A percentile compares a stretch with the other conserved stretches of the same genome.
These are phyloP conservation scores for Clitopilus hobsonii DNA, from an alignment of 768 basidiomycete genomes.

Conservation along the genomic window DNA sequence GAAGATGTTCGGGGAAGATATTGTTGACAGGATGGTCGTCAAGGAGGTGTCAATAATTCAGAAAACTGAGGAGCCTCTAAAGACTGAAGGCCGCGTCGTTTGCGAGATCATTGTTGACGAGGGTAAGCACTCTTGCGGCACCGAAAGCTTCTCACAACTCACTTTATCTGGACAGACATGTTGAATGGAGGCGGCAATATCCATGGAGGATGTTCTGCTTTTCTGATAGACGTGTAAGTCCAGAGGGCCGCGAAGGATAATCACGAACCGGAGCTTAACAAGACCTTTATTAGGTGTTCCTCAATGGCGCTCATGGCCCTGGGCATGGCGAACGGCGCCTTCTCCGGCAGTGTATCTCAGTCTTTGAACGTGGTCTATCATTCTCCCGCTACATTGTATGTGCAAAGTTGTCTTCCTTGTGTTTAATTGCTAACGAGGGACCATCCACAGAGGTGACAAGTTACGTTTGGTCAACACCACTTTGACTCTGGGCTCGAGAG, in stretches of 20 bases:
- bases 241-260: neutral
- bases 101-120: slow-evolving; percentile 36
- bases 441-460: slow-evolving; percentile 35
- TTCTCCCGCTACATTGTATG: slow-evolving; percentile 48
- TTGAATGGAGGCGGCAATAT: slow-evolving; percentile 41
- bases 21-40: slow-evolving; percentile 18
- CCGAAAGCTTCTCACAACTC: neutral
- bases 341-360: slow-evolving; percentile 38
- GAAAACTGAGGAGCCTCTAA: slow-evolving; percentile 40
- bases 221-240: slow-evolving; percentile 45
- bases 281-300: slow-evolving; percentile 37
- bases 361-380: slow-evolving; percentile 51
- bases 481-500: slow-evolving; percentile 41
- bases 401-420: neutral
- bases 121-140: slow-evolving; percentile 23
- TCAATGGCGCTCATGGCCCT: slow-evolving; percentile 40
- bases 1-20: slow-evolving; percentile 11
- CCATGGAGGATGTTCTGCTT: slow-evolving; percentile 54
- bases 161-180: slow-evolving; percentile 39
- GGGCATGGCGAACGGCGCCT: slow-evolving; percentile 18
- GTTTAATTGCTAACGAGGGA: neutral
- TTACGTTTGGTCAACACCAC: slow-evolving; percentile 51
- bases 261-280: neutral
- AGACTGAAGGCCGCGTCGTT: slow-evolving; percentile 41
- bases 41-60: slow-evolving; percentile 36